A percentile compares a stretch with the other conserved stretches of the same genome.
Conservation (phyloP, 2,329 filamentous ascomycete genomes). For the Penicillium sp. region DNA sequence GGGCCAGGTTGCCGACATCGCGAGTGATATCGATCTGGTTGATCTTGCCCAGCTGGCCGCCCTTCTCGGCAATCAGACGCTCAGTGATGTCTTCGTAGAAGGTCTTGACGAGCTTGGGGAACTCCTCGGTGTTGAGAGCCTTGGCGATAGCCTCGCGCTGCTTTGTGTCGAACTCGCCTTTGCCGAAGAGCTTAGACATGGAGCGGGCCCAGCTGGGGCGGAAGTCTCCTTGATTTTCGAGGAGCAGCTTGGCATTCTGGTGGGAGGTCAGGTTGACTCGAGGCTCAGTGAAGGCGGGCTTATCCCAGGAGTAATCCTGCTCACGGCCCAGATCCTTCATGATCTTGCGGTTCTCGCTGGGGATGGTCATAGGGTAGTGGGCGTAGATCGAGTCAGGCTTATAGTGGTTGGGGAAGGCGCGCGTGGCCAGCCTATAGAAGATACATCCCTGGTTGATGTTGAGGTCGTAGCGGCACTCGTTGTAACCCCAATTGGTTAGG, state of each 20-base stretch:
- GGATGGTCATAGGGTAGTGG: conserved; percentile 70
- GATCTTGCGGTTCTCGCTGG: conserved; percentile 69
- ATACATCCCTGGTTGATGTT: conserved; percentile 76
- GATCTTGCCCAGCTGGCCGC: conserved; percentile 60
- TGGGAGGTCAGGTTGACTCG: conserved; percentile 61
- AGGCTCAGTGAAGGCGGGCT: conserved; percentile 53
- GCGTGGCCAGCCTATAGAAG: conserved; percentile 79
- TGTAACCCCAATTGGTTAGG: conserved; percentile 81
- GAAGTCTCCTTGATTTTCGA: conserved; percentile 62
- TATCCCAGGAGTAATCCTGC: conserved; percentile 67
- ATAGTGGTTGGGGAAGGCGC: conserved; percentile 79
- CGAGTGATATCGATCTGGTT: conserved; percentile 69
- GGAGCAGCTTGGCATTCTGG: conserved; percentile 59
- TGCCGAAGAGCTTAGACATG: conserved; percentile 62
- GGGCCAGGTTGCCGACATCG: conserved; percentile 55
- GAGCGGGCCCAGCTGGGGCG: conserved; percentile 63
- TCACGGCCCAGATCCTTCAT: conserved; percentile 65
- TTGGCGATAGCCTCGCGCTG: conserved; percentile 56
- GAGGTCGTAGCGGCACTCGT: conserved; percentile 69
- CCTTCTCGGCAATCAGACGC: conserved; percentile 62
- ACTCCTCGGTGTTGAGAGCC: conserved; percentile 61
- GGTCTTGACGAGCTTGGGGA: conserved; percentile 60
- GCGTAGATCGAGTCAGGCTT: conserved; percentile 75
- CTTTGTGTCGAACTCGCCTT: conserved; percentile 50
- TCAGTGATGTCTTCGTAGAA: conserved; percentile 66